phyloP scores from a whole-genome alignment of 495 filamentous ascomycete species.

The Penicillium argentinense region DNA sequence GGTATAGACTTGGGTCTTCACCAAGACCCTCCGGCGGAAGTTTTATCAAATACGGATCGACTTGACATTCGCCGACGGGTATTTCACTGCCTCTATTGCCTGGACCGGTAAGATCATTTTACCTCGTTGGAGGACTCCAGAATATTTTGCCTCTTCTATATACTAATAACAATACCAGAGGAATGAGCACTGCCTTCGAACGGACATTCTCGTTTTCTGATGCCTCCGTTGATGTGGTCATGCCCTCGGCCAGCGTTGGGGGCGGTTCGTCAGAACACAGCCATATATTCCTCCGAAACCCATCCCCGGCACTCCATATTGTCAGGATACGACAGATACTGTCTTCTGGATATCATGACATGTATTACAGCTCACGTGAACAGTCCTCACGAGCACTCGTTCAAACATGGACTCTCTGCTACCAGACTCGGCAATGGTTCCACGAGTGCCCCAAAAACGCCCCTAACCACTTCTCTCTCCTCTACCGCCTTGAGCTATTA shows the following conservation, averaged over 20 bases:
- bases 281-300: conserved; percentile 49
- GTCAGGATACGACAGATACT: conserved; percentile 75
- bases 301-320: conserved; percentile 56
- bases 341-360: conserved; percentile 78
- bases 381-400: conserved; percentile 57
- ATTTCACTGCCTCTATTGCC: conserved; percentile 81
- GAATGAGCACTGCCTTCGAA: conserved; percentile 75
- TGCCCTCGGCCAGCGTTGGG: conserved; percentile 44
- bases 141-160: no score
- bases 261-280: conserved; percentile 33
- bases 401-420: conserved; percentile 63
- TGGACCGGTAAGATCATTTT: conserved; percentile 65
- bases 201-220: conserved; percentile 90
- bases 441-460: conserved; percentile 58
- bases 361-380: conserved; percentile 70
- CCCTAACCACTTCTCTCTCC: conserved; percentile 57
- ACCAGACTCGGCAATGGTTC: conserved; percentile 65
- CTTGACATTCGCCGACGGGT: conserved; percentile 75
- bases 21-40: conserved; percentile 75
- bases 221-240: conserved; percentile 71
- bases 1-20: conserved; percentile 87
- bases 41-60: conserved; percentile 57
- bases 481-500: conserved; percentile 77
- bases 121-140: no score
- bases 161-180: conserved; percentile 48